These are phyloP conservation scores for Candida tibetensis DNA, from an alignment of 805 yeast species.

Conservation along the genomic window DNA sequence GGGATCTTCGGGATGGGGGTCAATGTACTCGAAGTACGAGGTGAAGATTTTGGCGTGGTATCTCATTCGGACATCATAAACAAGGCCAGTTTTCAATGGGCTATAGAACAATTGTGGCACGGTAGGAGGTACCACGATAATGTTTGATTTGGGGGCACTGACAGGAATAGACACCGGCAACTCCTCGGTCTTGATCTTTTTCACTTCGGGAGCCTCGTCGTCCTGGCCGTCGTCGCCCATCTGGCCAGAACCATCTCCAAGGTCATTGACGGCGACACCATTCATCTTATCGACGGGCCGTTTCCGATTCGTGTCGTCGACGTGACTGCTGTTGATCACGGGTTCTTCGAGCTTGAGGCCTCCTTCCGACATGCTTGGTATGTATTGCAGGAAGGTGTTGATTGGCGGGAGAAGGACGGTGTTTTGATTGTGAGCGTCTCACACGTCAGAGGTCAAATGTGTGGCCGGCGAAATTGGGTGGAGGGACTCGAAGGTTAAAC, in stretches of 20 bases:
- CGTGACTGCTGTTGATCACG: too few relatives aligned
- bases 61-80: slow-evolving; percentile 96
- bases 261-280: neutral
- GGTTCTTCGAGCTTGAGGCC: too few relatives aligned
- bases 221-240: neutral
- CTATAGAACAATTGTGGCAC: slow-evolving; percentile 68
- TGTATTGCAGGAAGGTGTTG: too few relatives aligned
- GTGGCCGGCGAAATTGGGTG: too few relatives aligned
- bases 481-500: too few relatives aligned
- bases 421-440: too few relatives aligned
- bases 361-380: too few relatives aligned
- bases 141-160: slow-evolving; percentile 1
- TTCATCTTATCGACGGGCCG: too few relatives aligned
- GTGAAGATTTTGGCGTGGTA: slow-evolving; percentile 95
- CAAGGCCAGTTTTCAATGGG: slow-evolving; percentile 85
- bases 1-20: slow-evolving; percentile 99
- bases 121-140: slow-evolving; percentile 52
- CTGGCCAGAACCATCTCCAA: neutral
- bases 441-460: too few relatives aligned
- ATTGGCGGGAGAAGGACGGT: too few relatives aligned
- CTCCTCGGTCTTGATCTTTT: neutral
- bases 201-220: neutral
- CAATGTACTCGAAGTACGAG: slow-evolving; percentile 88
- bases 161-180: neutral
- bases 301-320: too few relatives aligned